Base-by-base conservation (phyloP, 2,329 filamentous ascomycete genomes). In the Nothophaeocryptopus gaeumannii region DNA sequence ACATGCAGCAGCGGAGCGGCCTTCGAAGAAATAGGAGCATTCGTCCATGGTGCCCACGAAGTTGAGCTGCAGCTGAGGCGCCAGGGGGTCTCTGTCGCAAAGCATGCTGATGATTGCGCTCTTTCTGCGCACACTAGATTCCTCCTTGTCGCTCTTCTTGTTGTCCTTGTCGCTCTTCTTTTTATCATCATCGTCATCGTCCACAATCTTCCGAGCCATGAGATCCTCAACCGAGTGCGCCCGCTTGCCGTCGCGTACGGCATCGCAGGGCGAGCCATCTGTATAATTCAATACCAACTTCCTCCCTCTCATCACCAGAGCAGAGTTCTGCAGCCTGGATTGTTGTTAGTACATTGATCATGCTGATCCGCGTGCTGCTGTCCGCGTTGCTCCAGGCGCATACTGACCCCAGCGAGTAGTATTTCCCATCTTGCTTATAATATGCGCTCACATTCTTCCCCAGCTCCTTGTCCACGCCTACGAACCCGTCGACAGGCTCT, bases 21-120 rank as follows among this genome's bases (percentile, higher is more conserved):
- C 85, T 69, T 97, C 91, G 74, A 99, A 99, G 71, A 95, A 88
- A 72, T 97, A 99, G 29, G 89, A 83, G 77, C 93, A 99, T 53
- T 95, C 86, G 66, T 97, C 91, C 35, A 88, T 85, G 54, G 64
- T 68, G 51, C 88, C 89, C 51, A 97, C 85, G 67, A 96, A 99
- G 14, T 88, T 89, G 33, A 93, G 77, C 4, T 81, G 79, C 3
- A 90, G 85, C 35, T 81, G 78, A 4, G 81, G 80, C 29, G 78
- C 79, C 1, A 85, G 75, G 1, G 88, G 83, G 62, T 96, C 90
- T 55, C 82, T 83, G 67, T 96, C 91, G 75, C 93, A 99, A 58
- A 93, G 85, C 68, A 97, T 92, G 16, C 90, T 93, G 70, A 99
- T 89, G 51, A 91, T 84, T 10, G 91, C 86, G 2, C 89, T 95